A percentile compares a stretch with the other conserved stretches of the same genome.
phyloP scores from a whole-genome alignment of 2,329 filamentous ascomycete species.

The Aurifilum marmelostoma region DNA sequence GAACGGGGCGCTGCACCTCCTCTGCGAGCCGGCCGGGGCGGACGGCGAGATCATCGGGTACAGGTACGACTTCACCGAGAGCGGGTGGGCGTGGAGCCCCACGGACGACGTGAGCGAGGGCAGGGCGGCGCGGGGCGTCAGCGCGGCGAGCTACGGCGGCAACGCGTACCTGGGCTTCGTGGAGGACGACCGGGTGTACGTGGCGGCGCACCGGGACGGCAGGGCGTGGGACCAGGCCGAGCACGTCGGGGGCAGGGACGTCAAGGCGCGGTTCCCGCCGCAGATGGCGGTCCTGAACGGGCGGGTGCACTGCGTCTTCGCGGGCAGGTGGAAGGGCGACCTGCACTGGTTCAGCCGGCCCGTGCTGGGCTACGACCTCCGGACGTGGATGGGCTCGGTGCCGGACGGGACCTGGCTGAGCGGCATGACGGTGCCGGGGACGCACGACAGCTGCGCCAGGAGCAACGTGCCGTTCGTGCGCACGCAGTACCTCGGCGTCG shows the following conservation, averaged over 20 bases:
- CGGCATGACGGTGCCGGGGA: constrained; percentile 70
- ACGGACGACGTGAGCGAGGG: constrained; percentile 41
- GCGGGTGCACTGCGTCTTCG: constrained; percentile 27
- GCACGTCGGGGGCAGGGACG: constrained; percentile 15
- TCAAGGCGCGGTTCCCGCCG: constrained; percentile 20
- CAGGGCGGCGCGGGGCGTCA: constrained; percentile 23
- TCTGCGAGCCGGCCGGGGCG: constrained; percentile 36
- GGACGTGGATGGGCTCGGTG: constrained; percentile 66
- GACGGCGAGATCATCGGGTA: constrained; percentile 38
- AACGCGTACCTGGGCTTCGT: constrained; percentile 26
- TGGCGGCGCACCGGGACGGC: constrained; percentile 23
- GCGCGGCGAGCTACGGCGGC: constrained; percentile 26
- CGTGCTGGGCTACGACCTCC: constrained; percentile 41
- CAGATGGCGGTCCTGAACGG: constrained; percentile 28
- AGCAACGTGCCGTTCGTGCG: constrained; percentile 63
- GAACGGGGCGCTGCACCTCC: constrained; percentile 37
- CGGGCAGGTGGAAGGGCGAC: constrained; percentile 35
- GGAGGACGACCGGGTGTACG: constrained; percentile 21
- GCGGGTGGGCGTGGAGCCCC: constrained; percentile 39
- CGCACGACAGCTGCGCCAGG: constrained; percentile 63
- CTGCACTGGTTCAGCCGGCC: constrained; percentile 42
- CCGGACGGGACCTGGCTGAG: constrained; percentile 61
- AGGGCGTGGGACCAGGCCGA: constrained; percentile 14
- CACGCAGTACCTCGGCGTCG: constrained; percentile 67
- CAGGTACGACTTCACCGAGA: constrained; percentile 36